These are phyloP conservation scores for Penicillium brevicompactum DNA, from an alignment of 2,329 filamentous ascomycete genomes.

Conservation along the genomic window DNA sequence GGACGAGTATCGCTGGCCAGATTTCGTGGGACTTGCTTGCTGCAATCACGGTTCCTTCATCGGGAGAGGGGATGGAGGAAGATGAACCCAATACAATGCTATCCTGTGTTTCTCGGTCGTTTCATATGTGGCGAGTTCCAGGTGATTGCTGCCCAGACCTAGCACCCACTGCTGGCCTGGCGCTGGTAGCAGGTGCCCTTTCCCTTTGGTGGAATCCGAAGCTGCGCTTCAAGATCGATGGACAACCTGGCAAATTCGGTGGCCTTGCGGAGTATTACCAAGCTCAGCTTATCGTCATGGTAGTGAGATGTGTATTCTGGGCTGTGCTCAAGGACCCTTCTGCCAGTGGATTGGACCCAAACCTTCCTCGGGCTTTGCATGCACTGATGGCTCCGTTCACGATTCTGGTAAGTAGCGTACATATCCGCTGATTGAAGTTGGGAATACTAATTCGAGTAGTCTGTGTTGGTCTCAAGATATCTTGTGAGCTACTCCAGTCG, in stretches of 20 bases:
- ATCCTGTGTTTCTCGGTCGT: constrained; percentile 24
- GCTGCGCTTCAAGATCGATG: constrained; percentile 47
- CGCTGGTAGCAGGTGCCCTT: constrained; percentile 46
- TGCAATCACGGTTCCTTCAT: constrained; percentile 27
- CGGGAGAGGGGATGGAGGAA: background rate
- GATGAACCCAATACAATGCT: constrained; percentile 3
- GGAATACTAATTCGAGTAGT: constrained; percentile 33
- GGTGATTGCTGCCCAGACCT: constrained; percentile 33
- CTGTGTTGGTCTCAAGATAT: constrained; percentile 39
- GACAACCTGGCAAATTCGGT: constrained; percentile 42
- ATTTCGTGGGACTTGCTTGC: constrained; percentile 45
- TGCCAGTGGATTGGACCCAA: constrained; percentile 34
- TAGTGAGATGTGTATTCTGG: constrained; percentile 48
- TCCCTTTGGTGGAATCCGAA: constrained; percentile 55
- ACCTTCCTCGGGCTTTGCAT: constrained; percentile 39
- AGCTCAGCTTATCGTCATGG: constrained; percentile 49
- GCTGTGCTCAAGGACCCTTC: constrained; percentile 44
- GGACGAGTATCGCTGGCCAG: constrained; percentile 47
- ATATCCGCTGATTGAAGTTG: background rate
- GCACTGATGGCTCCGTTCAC: constrained; percentile 43
- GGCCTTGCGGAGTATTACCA: constrained; percentile 51
- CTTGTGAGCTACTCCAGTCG: constrained; percentile 44
- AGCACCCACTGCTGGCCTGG: constrained; percentile 37
- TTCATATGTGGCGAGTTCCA: constrained; percentile 24
- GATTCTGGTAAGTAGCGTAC: constrained; percentile 34